Evolutionary conservation across 2,329 filamentous ascomycete genomes (phyloP).

Genomic region (Cladosporium sp.): DNA sequence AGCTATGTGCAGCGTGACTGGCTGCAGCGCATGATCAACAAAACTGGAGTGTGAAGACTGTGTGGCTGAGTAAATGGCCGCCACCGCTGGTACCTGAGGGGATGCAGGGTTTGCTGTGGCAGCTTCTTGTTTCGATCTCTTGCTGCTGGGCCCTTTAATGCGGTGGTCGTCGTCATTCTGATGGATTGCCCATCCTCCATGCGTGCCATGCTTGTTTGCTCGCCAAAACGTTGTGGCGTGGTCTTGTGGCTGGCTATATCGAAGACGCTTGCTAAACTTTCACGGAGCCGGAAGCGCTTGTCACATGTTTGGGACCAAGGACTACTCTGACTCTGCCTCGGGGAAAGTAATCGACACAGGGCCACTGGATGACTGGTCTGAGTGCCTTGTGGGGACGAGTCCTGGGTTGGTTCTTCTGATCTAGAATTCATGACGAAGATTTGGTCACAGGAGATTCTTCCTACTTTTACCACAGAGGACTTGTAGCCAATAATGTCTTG

Average conservation of each 20-base stretch:
- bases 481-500: too few relatives aligned
- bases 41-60: background rate
- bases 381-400: too few relatives aligned
- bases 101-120: background rate
- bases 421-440: too few relatives aligned
- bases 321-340: too few relatives aligned
- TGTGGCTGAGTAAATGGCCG: background rate
- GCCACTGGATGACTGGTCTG: too few relatives aligned
- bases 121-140: background rate
- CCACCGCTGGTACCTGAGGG: background rate
- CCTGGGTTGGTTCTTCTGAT: too few relatives aligned
- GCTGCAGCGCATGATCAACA: background rate
- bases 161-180: background rate
- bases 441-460: too few relatives aligned
- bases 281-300: background rate
- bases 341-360: too few relatives aligned
- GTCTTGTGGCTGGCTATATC: background rate
- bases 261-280: background rate
- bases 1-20: background rate
- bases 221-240: background rate
- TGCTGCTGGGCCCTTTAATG: background rate
- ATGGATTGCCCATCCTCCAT: background rate
- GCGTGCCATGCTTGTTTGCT: background rate
- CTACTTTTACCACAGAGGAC: too few relatives aligned
- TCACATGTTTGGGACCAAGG: background rate